A percentile compares a stretch with the other conserved stretches of the same genome.
Evolutionary conservation across 768 basidiomycete genomes (phyloP).

Genomic region (Mycena rebaudengoi): DNA sequence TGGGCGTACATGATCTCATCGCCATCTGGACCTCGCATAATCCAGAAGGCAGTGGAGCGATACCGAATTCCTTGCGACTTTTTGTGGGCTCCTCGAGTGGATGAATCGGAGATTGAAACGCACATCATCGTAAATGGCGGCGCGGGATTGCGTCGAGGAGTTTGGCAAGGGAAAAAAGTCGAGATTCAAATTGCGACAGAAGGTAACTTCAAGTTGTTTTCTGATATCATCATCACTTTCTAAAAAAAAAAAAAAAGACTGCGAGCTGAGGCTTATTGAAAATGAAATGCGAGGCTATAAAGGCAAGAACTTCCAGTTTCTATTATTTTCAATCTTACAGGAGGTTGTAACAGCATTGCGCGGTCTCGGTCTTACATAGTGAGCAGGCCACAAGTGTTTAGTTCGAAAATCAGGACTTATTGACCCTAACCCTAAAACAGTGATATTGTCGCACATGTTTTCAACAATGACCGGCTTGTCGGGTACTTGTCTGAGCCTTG

Average conservation of each 20-base stretch:
- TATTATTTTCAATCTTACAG: too few species aligned
- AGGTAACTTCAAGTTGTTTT: neutral
- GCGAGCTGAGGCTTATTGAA: neutral
- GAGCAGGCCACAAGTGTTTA: too few species aligned
- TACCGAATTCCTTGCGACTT: constrained; percentile 7
- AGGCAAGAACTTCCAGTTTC: too few species aligned
- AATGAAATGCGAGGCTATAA: neutral
- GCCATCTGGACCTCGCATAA: constrained; percentile 7
- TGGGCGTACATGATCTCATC: constrained; percentile 7
- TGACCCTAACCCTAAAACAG: too few species aligned
- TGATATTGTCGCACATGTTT: constrained; percentile 15
- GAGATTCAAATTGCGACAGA: constrained; percentile 2
- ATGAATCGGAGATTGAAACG: constrained; percentile 13
- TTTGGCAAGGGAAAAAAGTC: constrained; percentile 15
- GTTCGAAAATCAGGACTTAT: too few species aligned
- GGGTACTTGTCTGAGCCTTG: constrained; percentile 8
- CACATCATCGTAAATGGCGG: neutral
- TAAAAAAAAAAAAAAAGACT: neutral
- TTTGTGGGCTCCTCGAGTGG: constrained; percentile 16
- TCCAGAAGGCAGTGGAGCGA: neutral
- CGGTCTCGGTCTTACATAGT: constrained; percentile 8
- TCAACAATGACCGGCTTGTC: neutral
- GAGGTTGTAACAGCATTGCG: neutral
- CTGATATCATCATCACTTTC: neutral
- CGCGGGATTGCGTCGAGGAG: neutral